Base-by-base conservation (phyloP, 73 alveolate genomes). In the Stentor coeruleus region DNA sequence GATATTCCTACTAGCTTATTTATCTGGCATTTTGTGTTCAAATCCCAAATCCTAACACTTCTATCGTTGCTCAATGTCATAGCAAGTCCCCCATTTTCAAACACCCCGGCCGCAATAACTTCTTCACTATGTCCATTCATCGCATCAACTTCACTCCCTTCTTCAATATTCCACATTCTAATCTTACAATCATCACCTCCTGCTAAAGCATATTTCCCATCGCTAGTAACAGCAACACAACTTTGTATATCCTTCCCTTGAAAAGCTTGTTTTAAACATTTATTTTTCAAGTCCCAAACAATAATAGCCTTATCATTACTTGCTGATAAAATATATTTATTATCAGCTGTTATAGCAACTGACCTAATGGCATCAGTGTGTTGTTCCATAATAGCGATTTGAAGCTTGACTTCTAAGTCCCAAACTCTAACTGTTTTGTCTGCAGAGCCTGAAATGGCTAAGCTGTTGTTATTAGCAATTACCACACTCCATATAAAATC, bases 141-240 rank as follows among this genome's bases (percentile, higher is more conserved):
- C 28, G 20, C 20, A 49, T 11, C 6, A 6, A 49, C 66, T 49
- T 49, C 66, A 49, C 28, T 11, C 66, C 20, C 20, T 6, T 49
- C 66, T 11, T 49, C 66, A 49, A 57, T n/a, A 2, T 57, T 66
- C 30, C 81, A 66, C 37, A 33, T 66, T 66, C 14, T 66, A 28
- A 66, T 36, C n/a, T 28, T 66, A 28, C 49, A 0, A 2, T 66
- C 81, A n/a, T 66, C 81, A 30, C 81, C 81, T 66, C 81, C 81
- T 33, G 81, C n/a, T 15, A 66, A 15, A n/a, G 49, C 38, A 30
- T 15, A 33, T 36, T 66, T 30, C 15, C 35, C 35, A 2, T 66
- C 81, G n/a, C 38, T 0, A 0, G 59, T 66, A n/a, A n/a, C n/a
- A n/a, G n/a, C n/a, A n/a, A n/a, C 66, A 49, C 66, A 49, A 49